These are phyloP conservation scores for Excoecaria agallocha DNA, from an alignment of 345 rosid species.

Conservation along the genomic window DNA sequence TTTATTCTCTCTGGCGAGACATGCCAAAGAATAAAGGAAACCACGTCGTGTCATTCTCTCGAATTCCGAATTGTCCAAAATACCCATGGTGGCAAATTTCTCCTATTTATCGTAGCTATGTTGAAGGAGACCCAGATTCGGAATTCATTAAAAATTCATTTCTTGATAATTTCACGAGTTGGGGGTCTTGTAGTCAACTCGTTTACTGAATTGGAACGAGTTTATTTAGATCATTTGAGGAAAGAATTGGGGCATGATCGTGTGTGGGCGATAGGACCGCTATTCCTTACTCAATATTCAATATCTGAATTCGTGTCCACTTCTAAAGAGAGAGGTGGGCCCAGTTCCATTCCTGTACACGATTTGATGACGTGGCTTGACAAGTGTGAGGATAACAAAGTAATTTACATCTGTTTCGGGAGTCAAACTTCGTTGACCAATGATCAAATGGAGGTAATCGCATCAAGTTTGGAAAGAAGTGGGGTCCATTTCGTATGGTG, in stretches of 20 bases:
- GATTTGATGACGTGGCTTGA: conserved; percentile 58
- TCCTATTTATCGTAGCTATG: conserved; percentile 10
- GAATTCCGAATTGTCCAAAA: conserved; percentile 41
- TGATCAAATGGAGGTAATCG: conserved; percentile 42
- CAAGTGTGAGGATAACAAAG: conserved; percentile 33
- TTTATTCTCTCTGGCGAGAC: conserved; percentile 23
- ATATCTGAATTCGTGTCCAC: not conserved
- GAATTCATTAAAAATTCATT: conserved; percentile 31
- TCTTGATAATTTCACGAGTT: conserved; percentile 37
- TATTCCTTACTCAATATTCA: conserved; percentile 26
- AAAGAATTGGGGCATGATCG: conserved; percentile 28
- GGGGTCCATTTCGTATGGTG: conserved; percentile 54
- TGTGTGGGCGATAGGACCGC: conserved; percentile 57
- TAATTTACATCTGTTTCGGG: conserved; percentile 74
- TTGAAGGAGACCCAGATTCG: conserved; percentile 35
- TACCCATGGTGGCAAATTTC: conserved; percentile 41
- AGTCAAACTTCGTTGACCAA: conserved; percentile 50
- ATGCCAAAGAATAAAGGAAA: conserved; percentile 21
- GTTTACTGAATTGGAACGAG: conserved; percentile 40
- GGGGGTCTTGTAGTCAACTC: conserved; percentile 61
- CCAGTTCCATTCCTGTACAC: conserved; percentile 29
- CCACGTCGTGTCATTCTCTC: conserved; percentile 29
- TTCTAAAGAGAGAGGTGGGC: conserved; percentile 49
- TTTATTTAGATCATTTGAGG: conserved; percentile 42
- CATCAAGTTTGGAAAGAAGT: conserved; percentile 46